Evolutionary conservation across 2,329 filamentous ascomycete genomes (phyloP), one percentile per base, ranked within the genome.

Genomic region (Shiraia sp.): DNA sequence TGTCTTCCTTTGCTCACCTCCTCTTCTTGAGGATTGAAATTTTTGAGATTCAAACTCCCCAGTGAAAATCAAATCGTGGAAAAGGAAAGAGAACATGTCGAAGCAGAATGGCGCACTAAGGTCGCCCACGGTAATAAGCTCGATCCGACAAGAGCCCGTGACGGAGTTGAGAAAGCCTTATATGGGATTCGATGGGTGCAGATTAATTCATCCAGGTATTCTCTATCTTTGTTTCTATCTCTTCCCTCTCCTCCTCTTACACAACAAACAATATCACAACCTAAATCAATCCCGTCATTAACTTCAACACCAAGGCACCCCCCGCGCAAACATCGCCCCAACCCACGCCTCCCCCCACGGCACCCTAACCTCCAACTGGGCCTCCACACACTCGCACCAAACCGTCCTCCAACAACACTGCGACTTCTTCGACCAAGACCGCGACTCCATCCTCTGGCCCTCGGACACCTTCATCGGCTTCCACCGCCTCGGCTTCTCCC

Each of bases 361-460:
- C 25, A 77, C 73, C 0, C 63, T 59, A 0, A 50, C 68, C n/a
- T 55, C 60, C 29, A 54, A 65, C 38, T 76, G 71, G 62, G 61
- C 69, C 2, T 44, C 53, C 15, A 52, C 62, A 1, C 69, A 77
- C 48, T 45, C 65, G 1, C 59, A 75, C 38, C 63, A 75, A 50
- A 70, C 69, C 3, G 62, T 79, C 10, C 68, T 81, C 3, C 75
- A 79, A 53, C 78, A 81, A 51, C 79, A 81, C 57, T 71, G 72
- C 51, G 65, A 66, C 15, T 80, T 77, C 67, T 81, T 76, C 50
- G 78, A 81, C 57, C 52, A 62, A 8, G 77, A 80, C 53, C 51
- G 60, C 19, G 78, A 80, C 53, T 74, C 74, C 24, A 61, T 80
- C n/a, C 75, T 81, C 45, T 79, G 72, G 72, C 77, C 79, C 0